These are phyloP conservation scores for Luffa aegyptiaca DNA, from an alignment of 306 rosid species.

Conservation along the genomic window DNA sequence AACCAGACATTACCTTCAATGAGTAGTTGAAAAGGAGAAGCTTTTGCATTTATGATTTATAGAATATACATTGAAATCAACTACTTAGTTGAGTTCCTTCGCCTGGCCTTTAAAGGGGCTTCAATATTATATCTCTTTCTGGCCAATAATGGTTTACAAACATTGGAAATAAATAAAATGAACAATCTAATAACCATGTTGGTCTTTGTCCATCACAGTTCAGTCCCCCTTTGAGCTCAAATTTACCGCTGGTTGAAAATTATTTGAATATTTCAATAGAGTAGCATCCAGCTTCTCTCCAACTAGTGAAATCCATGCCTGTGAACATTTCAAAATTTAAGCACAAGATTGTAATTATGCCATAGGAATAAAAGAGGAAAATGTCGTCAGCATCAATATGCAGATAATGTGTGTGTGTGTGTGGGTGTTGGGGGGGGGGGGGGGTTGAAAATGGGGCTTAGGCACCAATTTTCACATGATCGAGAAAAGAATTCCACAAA, in stretches of 20 bases:
- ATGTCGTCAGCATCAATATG: not conserved
- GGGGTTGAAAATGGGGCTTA: not conserved
- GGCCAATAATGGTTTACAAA: not conserved
- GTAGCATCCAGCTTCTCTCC: constrained; percentile 72
- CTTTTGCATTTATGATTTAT: not conserved
- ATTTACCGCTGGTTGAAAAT: constrained; percentile 20
- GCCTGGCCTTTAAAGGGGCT: not conserved
- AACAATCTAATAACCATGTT: not conserved
- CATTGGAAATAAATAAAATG: not conserved
- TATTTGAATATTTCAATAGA: constrained; percentile 32
- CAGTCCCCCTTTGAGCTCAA: constrained; percentile 26
- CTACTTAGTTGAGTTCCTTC: not conserved
- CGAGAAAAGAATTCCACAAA: not conserved
- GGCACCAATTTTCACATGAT: not conserved
- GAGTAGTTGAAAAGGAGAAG: not conserved
- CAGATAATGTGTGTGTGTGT: not conserved
- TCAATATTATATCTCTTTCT: not conserved
- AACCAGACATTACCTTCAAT: not conserved
- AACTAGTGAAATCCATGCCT: constrained; percentile 47
- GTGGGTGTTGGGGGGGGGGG: not conserved
- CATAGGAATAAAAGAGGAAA: not conserved
- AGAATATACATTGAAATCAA: not conserved
- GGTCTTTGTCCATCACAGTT: not conserved
- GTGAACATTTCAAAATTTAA: constrained; percentile 10
- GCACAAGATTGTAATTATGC: not conserved